Conservation (phyloP, 345 rosid species). For the Theobroma cacao region DNA sequence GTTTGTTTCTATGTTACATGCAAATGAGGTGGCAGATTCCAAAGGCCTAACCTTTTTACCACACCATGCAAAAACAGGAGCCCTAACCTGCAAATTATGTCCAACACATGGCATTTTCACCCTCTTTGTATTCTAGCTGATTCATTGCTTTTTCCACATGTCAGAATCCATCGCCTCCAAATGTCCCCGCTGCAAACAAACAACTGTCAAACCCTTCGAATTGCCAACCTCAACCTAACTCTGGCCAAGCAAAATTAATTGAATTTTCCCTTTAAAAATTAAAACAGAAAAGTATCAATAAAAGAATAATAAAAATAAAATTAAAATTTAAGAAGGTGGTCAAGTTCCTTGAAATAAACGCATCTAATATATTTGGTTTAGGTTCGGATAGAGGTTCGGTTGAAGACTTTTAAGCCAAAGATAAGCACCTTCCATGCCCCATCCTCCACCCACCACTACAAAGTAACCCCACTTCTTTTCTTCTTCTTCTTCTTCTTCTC, state of each 20-base stretch:
- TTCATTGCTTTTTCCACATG: background rate
- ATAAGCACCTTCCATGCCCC: constrained; percentile 24
- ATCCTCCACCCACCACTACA: constrained; percentile 27
- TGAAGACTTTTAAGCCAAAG: constrained; percentile 33
- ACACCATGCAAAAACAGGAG: background rate
- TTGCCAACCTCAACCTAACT: background rate
- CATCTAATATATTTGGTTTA: constrained; percentile 15
- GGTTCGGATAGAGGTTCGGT: constrained; percentile 38
- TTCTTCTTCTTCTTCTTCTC: constrained; percentile 9
- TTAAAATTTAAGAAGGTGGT: background rate
- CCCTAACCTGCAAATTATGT: background rate
- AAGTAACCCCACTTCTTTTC: constrained; percentile 28
- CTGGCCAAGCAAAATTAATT: background rate
- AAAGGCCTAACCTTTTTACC: background rate
- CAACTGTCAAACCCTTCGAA: background rate
- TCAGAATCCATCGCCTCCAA: background rate
- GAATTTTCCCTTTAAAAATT: background rate
- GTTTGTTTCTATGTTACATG: background rate
- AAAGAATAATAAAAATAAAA: no score
- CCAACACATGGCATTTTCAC: background rate
- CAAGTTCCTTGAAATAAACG: constrained; percentile 22
- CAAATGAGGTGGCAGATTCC: constrained; percentile 5
- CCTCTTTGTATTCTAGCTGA: constrained; percentile 5
- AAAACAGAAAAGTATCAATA: background rate
- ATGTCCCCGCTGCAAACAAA: background rate